Conservation (phyloP, 768 basidiomycete species). For the Amyloporia xantha region DNA sequence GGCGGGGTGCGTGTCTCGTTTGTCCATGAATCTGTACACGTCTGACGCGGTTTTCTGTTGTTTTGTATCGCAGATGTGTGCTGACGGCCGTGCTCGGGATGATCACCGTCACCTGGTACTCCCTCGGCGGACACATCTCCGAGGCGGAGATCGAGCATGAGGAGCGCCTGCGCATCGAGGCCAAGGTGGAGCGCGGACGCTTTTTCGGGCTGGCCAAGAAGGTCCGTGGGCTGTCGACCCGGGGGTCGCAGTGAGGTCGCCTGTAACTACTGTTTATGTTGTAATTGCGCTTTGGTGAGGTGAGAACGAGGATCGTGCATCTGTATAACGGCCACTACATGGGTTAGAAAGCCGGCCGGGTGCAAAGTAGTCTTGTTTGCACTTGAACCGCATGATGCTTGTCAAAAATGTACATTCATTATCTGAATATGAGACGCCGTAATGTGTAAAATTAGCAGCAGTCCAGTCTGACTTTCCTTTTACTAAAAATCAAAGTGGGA, state of each 20-base stretch:
- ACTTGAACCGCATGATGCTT: too few species aligned
- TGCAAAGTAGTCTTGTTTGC: too few species aligned
- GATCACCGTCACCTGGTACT: constrained; percentile 80
- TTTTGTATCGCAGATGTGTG: constrained; percentile 51
- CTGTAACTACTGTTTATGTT: neutral
- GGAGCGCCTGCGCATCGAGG: constrained; percentile 46
- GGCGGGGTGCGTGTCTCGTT: constrained; percentile 46
- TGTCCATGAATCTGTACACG: neutral
- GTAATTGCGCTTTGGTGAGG: neutral
- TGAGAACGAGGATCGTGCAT: neutral
- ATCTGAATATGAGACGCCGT: too few species aligned
- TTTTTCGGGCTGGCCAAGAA: constrained; percentile 31
- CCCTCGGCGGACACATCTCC: constrained; percentile 61
- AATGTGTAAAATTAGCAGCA: too few species aligned
- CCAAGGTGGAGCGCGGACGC: constrained; percentile 46
- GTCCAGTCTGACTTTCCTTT: too few species aligned
- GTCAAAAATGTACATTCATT: too few species aligned
- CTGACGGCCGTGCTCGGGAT: constrained; percentile 81
- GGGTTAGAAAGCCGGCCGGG: too few species aligned
- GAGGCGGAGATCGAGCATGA: constrained; percentile 81
- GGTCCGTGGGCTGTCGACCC: neutral
- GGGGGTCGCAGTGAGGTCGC: neutral
- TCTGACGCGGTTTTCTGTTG: neutral
- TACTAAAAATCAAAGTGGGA: too few species aligned
- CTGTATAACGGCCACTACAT: too few species aligned